These are phyloP conservation scores for Curvularia sp. DNA, from an alignment of 2,329 filamentous ascomycete species.

Conservation along the genomic window DNA sequence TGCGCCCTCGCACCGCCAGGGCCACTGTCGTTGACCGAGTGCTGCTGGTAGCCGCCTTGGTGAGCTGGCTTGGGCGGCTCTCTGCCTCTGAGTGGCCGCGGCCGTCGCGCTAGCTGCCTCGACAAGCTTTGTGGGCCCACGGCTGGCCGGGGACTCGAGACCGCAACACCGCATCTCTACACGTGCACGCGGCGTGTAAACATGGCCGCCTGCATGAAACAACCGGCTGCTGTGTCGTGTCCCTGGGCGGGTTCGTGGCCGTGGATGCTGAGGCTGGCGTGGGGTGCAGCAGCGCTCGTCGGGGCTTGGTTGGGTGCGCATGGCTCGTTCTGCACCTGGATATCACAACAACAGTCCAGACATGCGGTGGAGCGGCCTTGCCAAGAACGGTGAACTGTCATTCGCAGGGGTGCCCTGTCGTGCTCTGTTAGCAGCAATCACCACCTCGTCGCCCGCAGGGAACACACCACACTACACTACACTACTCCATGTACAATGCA, in stretches of 20 bases:
- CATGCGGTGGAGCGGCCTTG: conserved; percentile 16
- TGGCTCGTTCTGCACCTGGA: no score
- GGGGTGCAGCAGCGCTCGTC: conserved; percentile 8
- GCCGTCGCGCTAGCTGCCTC: conserved; percentile 17
- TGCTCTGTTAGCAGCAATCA: conserved; percentile 4
- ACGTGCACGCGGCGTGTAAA: conserved; percentile 16
- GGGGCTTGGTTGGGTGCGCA: conserved; percentile 20
- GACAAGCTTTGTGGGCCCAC: conserved; percentile 30
- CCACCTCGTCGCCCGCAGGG: conserved; percentile 1
- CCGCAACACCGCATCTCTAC: conserved; percentile 9
- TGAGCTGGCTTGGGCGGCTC: conserved; percentile 33
- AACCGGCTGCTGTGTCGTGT: conserved; percentile 20
- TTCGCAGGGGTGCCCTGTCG: conserved; percentile 17
- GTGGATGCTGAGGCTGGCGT: conserved; percentile 10
- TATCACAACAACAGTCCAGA: conserved; percentile 7
- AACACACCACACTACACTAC: conserved; percentile 1
- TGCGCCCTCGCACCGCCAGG: conserved; percentile 25
- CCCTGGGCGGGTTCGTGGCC: conserved; percentile 12
- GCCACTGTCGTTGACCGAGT: conserved; percentile 34
- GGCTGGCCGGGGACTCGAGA: conserved; percentile 23
- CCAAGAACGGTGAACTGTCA: conserved; percentile 19
- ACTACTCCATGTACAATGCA: neutral
- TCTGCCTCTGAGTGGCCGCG: conserved; percentile 33
- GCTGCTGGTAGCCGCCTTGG: conserved; percentile 40
- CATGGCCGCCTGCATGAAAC: conserved; percentile 16